A percentile compares a stretch with the other conserved stretches of the same genome.
phyloP scores from a whole-genome alignment of 345 rosid species.

The Populus euphratica region DNA sequence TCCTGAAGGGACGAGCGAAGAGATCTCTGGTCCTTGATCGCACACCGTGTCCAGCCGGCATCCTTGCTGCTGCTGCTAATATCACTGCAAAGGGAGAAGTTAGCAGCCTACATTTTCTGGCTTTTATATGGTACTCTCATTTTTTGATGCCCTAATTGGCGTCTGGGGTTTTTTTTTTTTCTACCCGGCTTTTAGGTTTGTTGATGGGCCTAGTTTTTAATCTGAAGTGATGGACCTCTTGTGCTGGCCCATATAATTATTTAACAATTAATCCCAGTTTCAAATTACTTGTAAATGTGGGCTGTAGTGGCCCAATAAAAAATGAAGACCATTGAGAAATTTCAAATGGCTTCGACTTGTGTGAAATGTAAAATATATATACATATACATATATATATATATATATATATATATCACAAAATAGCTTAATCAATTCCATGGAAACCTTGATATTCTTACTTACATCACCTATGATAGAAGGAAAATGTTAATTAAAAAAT shows the following conservation, averaged over 20 bases:
- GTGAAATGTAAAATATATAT: no score
- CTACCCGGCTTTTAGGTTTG: no score
- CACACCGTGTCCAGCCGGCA: slow-evolving; percentile 72
- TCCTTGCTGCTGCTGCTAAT: slow-evolving; percentile 5
- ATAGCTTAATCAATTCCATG: no score
- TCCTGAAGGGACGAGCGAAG: slow-evolving; percentile 57
- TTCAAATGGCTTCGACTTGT: not conserved
- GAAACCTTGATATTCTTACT: no score
- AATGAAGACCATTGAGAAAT: not conserved
- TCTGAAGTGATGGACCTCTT: not conserved
- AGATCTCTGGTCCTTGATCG: slow-evolving; percentile 55
- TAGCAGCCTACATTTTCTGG: not conserved
- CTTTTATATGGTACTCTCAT: not conserved
- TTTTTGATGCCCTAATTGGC: not conserved
- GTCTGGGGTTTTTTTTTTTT: not conserved
- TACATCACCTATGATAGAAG: no score
- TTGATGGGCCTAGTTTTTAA: not conserved
- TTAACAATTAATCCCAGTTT: not conserved
- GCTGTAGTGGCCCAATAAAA: not conserved
- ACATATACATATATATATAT: no score
- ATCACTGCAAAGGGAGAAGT: not conserved
- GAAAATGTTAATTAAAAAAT: no score
- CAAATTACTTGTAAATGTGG: not conserved
- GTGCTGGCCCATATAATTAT: not conserved
- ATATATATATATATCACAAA: no score